A percentile compares a stretch with the other conserved stretches of the same genome.
phyloP scores from a whole-genome alignment of 2,329 filamentous ascomycete species.

The Tolypocladium tundrense region DNA sequence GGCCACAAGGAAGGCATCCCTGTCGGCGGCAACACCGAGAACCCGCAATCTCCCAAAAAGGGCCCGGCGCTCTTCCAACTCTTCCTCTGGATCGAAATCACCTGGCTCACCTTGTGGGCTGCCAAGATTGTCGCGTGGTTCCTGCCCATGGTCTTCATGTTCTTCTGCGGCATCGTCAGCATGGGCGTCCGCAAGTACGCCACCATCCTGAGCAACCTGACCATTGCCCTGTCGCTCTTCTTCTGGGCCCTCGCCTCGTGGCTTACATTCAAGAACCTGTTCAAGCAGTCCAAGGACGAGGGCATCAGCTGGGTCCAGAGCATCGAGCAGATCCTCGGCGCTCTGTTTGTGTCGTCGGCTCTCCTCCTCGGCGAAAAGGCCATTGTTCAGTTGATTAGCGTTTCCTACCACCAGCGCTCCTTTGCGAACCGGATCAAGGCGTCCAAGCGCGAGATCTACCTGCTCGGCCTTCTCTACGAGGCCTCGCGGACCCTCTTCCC shows the following conservation, averaged over 20 bases:
- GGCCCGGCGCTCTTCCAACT: slow-evolving; percentile 48
- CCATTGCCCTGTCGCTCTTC: slow-evolving; percentile 57
- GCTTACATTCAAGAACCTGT: slow-evolving; percentile 50
- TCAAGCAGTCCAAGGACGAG: slow-evolving; percentile 20
- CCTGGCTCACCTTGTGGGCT: slow-evolving; percentile 58
- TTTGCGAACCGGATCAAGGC: slow-evolving; percentile 77
- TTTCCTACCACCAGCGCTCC: slow-evolving; percentile 76
- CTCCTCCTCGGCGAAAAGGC: slow-evolving; percentile 69
- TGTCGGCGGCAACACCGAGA: slow-evolving; percentile 20
- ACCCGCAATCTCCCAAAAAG: neutral
- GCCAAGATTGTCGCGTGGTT: slow-evolving; percentile 55
- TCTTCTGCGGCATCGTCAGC: slow-evolving; percentile 58
- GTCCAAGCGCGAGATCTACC: slow-evolving; percentile 75
- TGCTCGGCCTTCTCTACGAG: slow-evolving; percentile 80
- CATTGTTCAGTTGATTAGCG: slow-evolving; percentile 72
- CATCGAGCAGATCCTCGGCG: slow-evolving; percentile 55
- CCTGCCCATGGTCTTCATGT: slow-evolving; percentile 54
- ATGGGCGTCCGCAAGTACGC: slow-evolving; percentile 62
- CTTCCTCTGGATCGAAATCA: slow-evolving; percentile 59
- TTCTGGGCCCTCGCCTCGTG: slow-evolving; percentile 56
- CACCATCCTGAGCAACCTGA: slow-evolving; percentile 51
- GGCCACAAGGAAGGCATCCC: slow-evolving; percentile 25
- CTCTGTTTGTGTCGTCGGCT: slow-evolving; percentile 56
- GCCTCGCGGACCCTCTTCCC: slow-evolving; percentile 83
- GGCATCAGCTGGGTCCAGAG: slow-evolving; percentile 43